A percentile compares a stretch with the other conserved stretches of the same genome.
These are phyloP conservation scores for Wallacemonas sp. DNA, from an alignment of 208 protist species.

Conservation along the genomic window DNA sequence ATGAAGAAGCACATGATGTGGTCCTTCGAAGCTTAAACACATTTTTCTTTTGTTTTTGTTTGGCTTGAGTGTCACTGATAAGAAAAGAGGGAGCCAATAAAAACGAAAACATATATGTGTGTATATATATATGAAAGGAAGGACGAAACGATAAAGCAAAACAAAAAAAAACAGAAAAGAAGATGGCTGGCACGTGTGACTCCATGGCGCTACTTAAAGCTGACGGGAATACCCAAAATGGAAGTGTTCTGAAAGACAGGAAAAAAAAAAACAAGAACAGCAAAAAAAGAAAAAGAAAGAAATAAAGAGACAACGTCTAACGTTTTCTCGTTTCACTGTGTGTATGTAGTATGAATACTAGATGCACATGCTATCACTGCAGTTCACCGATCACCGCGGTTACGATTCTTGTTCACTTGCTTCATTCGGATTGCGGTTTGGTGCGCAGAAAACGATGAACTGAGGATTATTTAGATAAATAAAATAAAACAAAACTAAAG, in stretches of 20 bases:
- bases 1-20: no score
- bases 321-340: no score
- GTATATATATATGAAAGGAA: constrained; percentile 11
- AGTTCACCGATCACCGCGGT: no score
- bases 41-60: background rate
- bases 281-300: background rate
- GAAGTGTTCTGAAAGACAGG: background rate
- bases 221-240: background rate
- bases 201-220: background rate
- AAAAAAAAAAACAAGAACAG: background rate
- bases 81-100: background rate
- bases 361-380: no score
- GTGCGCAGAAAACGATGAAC: no score
- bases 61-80: background rate
- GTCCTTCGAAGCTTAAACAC: no score
- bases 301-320: no score
- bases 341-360: no score
- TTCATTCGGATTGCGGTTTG: no score
- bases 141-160: background rate
- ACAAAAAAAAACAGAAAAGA: constrained; percentile 1
- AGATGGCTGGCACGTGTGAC: background rate
- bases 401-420: no score
- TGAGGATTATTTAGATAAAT: no score
- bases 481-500: no score
- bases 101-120: background rate